phyloP scores from a whole-genome alignment of 2,329 filamentous ascomycete genomes.

The Penicillium sp. region DNA sequence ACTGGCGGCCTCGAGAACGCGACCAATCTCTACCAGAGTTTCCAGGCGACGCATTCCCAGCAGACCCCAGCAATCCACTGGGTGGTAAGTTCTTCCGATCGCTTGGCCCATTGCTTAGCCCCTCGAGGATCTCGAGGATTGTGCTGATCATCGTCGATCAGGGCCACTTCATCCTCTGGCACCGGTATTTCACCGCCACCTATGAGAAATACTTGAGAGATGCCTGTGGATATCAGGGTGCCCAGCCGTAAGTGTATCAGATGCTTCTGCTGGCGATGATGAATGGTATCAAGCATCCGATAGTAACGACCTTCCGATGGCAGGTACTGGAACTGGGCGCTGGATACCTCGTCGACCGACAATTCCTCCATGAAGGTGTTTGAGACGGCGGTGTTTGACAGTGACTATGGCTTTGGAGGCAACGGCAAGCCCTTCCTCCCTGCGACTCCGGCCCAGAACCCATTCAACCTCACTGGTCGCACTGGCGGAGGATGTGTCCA shows the following conservation, averaged over 20 bases:
- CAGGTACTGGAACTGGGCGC: constrained; percentile 37
- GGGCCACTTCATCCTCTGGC: constrained; percentile 42
- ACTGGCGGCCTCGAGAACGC: constrained; percentile 11
- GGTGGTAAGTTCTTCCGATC: constrained; percentile 6
- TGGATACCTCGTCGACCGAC: constrained; percentile 22
- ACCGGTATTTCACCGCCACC: constrained; percentile 42
- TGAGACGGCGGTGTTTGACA: constrained; percentile 17
- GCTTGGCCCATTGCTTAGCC: neutral
- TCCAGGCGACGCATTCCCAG: constrained; percentile 15
- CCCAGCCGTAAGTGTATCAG: constrained; percentile 43
- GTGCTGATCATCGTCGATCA: constrained; percentile 11
- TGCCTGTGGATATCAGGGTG: constrained; percentile 45
- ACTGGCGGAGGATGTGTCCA: constrained; percentile 18
- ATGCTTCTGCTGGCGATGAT: too few species aligned
- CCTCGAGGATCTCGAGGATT: constrained; percentile 3
- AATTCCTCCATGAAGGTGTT: constrained; percentile 15
- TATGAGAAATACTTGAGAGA: constrained; percentile 44
- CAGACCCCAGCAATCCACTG: constrained; percentile 18
- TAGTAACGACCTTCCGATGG: neutral
- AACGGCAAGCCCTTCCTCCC: constrained; percentile 15
- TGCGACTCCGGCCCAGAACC: constrained; percentile 8
- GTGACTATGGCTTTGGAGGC: constrained; percentile 14
- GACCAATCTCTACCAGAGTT: constrained; percentile 15
- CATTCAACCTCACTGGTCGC: constrained; percentile 17
- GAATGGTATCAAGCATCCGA: neutral